These are phyloP conservation scores for Cryphonectria japonica DNA, from an alignment of 2,329 filamentous ascomycete genomes.

Conservation along the genomic window DNA sequence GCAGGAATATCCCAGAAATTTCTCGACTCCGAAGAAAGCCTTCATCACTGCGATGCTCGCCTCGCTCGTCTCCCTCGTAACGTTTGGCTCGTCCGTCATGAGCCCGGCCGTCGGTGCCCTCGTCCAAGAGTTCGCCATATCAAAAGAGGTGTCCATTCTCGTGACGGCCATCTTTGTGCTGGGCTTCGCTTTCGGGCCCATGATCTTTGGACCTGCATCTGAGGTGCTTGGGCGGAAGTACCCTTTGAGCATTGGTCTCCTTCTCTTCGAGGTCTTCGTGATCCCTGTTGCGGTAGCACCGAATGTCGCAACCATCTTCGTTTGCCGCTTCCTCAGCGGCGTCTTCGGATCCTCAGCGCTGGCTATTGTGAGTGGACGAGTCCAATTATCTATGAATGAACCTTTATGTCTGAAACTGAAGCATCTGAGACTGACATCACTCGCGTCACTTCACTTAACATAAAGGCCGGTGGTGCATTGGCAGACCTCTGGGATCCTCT, in stretches of 20 bases:
- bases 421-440: not conserved
- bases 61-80: not conserved
- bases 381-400: not conserved
- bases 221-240: not conserved
- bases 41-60: not conserved
- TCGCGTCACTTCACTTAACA: not conserved
- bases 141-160: slow-evolving; percentile 1
- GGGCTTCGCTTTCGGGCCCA: not conserved
- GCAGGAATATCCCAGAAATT: not conserved
- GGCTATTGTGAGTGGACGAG: slow-evolving; percentile 4
- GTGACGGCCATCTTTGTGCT: not conserved
- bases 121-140: not conserved
- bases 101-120: not conserved
- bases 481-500: slow-evolving; percentile 17
- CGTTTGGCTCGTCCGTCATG: not conserved
- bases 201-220: not conserved
- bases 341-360: slow-evolving; percentile 8
- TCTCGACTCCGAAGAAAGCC: not conserved
- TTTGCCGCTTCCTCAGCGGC: slow-evolving; percentile 16
- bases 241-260: not conserved
- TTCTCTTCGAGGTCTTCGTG: not conserved
- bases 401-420: not conserved
- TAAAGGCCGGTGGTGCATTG: not conserved
- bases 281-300: not conserved
- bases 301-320: not conserved